Evolutionary conservation across 176 grass and related monocot species (phyloP), one percentile per base, ranked within the genome.

Genomic region (Zizania latifolia): DNA sequence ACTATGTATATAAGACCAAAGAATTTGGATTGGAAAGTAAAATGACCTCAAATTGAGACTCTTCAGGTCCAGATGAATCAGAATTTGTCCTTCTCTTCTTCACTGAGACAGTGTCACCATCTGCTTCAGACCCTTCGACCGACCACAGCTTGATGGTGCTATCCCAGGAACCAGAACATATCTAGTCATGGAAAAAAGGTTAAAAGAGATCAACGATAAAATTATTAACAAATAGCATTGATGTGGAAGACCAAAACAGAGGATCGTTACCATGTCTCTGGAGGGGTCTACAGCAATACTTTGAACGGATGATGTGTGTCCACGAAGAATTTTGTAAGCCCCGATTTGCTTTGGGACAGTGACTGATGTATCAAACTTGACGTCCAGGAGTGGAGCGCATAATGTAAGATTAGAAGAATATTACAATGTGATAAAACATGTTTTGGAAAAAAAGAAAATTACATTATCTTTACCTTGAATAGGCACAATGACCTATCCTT

Each of bases 111-210:
- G 68, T 38, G 35, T 88, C 85, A 65, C 76, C 86, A 1, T 93
- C 89, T 85, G 82, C 90, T 80, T 90, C 86, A 41, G 82, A 94
- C 65, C 80, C 77, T 75, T 90, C 77, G 11, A 92, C 39, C 37
- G 84, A 48, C 95, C 95, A 99, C 76, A 99, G 41, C 76, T 99
- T 99, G 46, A 99, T 94, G 39, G 89, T 88, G 63, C 69, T 82
- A 71, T 99, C 95, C 95, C 95, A 99, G 55, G 95, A 94, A 82
- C 85, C 92, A 65, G 95, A 99, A 90, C 92, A 94, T 58, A 99
- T 78, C 95, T 99, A 81, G 33, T 77, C 58, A 67, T 40, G 16
- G 10, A 76, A 84, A 59, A 53, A 57, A 56, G 8, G 9, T 68
- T 48, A 72, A 32, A 70, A 84, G 21, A 27, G 77, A 76, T 35